phyloP scores from a whole-genome alignment of 441 rosid species.

The Adansonia madagascariensis region DNA sequence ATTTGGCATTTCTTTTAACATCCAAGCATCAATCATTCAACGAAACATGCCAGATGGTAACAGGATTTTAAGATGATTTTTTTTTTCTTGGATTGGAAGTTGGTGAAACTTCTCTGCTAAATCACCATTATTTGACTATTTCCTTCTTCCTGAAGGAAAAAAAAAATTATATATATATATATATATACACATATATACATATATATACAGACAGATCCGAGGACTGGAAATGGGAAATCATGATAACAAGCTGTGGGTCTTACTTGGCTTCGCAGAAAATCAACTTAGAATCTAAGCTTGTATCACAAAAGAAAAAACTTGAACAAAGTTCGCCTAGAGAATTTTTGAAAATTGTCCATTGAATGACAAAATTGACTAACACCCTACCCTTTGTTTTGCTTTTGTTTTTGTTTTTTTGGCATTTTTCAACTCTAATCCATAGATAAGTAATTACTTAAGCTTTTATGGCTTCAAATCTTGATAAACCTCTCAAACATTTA shows the following conservation, averaged over 20 bases:
- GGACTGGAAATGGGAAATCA: background rate
- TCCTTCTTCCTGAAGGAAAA: background rate
- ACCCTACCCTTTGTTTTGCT: background rate
- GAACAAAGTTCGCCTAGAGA: constrained; percentile 40
- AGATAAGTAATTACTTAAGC: constrained; percentile 12
- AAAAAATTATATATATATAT: too few species aligned
- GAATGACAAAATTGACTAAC: constrained; percentile 27
- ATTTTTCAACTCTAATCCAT: constrained; percentile 39
- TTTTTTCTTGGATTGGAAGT: background rate
- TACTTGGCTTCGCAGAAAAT: constrained; percentile 13
- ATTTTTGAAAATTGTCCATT: constrained; percentile 9
- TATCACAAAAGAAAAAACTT: constrained; percentile 33
- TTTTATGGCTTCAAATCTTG: constrained; percentile 41
- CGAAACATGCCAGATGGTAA: too few species aligned
- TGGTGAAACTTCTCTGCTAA: background rate
- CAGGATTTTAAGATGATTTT: background rate
- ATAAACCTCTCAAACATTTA: background rate
- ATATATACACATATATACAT: too few species aligned
- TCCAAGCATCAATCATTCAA: background rate
- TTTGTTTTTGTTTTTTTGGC: constrained; percentile 17
- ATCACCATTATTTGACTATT: background rate
- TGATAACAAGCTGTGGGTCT: constrained; percentile 20
- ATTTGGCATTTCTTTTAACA: background rate
- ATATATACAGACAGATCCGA: background rate
- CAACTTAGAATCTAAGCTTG: constrained; percentile 24